Evolutionary conservation across 768 basidiomycete genomes (phyloP).

Genomic region (Pleurotus pulmonarius): DNA sequence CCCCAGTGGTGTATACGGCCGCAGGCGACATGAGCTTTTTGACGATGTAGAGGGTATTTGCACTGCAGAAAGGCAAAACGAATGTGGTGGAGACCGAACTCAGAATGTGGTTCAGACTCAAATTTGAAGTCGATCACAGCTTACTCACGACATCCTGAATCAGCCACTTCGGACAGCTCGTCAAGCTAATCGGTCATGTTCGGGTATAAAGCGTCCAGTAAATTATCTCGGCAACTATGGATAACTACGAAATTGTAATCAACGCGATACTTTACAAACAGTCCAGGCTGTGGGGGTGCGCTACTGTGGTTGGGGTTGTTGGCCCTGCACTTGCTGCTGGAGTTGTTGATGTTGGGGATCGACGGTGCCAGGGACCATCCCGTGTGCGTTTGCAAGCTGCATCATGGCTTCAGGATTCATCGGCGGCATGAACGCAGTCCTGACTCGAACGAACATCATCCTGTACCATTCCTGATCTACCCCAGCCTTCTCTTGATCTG

Average conservation of each 20-base stretch:
- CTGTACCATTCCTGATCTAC: slow-evolving; percentile 83
- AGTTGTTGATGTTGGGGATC: slow-evolving; percentile 35
- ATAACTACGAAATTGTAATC: no score
- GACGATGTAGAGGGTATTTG: not conserved
- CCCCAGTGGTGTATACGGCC: slow-evolving; percentile 36
- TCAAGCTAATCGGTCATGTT: slow-evolving; percentile 3
- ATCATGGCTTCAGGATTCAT: slow-evolving; percentile 48
- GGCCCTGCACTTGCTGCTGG: slow-evolving; percentile 22
- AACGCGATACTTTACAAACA: slow-evolving; percentile 4
- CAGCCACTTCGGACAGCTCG: not conserved
- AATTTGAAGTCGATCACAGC: not conserved
- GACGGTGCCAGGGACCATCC: slow-evolving; percentile 34
- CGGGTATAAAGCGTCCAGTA: not conserved
- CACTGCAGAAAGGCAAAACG: not conserved
- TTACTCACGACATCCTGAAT: slow-evolving; percentile 3
- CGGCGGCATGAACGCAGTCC: slow-evolving; percentile 64
- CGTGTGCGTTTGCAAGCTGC: slow-evolving; percentile 31
- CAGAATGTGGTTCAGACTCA: not conserved
- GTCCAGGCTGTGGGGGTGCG: not conserved
- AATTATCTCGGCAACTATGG: not conserved
- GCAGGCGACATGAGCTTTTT: slow-evolving; percentile 53
- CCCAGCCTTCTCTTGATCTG: slow-evolving; percentile 78
- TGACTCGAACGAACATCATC: slow-evolving; percentile 80
- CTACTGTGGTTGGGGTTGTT: slow-evolving; percentile 21
- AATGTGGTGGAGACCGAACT: not conserved